Evolutionary conservation across 202 grass and related monocot species (phyloP).

Genomic region (Panicum virgatum): DNA sequence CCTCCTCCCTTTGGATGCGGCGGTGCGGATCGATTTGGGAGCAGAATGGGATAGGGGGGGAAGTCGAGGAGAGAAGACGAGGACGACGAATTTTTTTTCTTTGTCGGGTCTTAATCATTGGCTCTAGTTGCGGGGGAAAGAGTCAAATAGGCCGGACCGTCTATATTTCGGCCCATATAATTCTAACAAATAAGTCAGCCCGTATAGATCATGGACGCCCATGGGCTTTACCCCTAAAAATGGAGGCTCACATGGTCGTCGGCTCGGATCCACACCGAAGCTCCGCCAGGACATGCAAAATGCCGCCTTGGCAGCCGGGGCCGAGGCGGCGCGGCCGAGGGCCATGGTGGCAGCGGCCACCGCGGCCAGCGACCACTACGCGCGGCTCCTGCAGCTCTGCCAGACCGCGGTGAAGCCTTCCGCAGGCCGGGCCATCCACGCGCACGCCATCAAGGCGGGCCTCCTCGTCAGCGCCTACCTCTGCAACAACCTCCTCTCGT

Average conservation of each 20-base stretch:
- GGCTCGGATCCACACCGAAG: not conserved
- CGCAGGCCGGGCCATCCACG: slow-evolving; percentile 56
- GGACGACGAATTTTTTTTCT: not conserved
- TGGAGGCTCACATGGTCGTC: not conserved
- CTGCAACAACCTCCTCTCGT: slow-evolving; percentile 73
- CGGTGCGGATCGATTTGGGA: slow-evolving; percentile 23
- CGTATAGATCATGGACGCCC: not conserved
- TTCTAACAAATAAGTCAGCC: not conserved
- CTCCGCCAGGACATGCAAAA: slow-evolving; percentile 36
- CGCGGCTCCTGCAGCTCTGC: slow-evolving; percentile 59
- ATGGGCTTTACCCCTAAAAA: not conserved
- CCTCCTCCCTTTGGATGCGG: not conserved
- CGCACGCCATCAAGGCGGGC: slow-evolving; percentile 60
- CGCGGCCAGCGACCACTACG: slow-evolving; percentile 29
- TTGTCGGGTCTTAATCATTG: slow-evolving; percentile 11
- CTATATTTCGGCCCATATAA: not conserved
- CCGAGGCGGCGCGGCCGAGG: not conserved
- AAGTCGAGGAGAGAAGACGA: not conserved
- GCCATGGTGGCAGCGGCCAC: not conserved
- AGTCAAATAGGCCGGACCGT: not conserved
- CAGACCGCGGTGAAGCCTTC: slow-evolving; percentile 19
- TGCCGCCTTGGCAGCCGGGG: slow-evolving; percentile 31
- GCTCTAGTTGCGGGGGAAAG: not conserved
- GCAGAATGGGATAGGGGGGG: not conserved
- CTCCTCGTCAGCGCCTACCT: slow-evolving; percentile 59